phyloP scores from a whole-genome alignment of 495 filamentous ascomycete species.

The Talaromyces adpressus region DNA sequence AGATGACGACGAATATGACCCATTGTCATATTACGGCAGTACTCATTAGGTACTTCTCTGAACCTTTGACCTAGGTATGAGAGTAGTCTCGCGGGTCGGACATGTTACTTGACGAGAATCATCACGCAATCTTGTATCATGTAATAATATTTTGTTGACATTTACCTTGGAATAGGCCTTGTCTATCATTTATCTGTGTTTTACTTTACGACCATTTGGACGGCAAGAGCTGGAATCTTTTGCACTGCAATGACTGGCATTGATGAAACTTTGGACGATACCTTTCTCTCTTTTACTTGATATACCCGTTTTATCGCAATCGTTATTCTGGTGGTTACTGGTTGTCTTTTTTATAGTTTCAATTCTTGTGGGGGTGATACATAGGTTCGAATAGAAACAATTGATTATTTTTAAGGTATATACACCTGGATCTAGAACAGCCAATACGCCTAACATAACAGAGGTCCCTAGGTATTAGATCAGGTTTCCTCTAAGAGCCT shows the following conservation, averaged over 20 bases:
- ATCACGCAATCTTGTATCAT: neutral
- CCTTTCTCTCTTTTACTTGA: neutral
- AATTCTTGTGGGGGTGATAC: neutral
- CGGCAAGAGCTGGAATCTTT: slow-evolving; percentile 6
- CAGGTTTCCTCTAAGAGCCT: slow-evolving; percentile 75
- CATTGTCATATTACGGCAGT: slow-evolving; percentile 7
- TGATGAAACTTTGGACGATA: slow-evolving; percentile 4
- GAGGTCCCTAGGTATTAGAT: slow-evolving; percentile 13
- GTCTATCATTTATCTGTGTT: neutral
- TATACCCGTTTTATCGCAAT: neutral
- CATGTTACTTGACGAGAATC: neutral
- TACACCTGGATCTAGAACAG: neutral
- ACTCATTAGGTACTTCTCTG: neutral
- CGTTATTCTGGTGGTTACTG: neutral
- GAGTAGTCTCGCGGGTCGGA: neutral
- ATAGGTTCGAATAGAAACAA: neutral
- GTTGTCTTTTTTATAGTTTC: neutral
- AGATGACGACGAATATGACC: slow-evolving; percentile 8
- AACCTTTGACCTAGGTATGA: neutral
- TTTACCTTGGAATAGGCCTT: neutral
- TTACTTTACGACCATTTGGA: neutral
- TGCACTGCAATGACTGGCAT: slow-evolving; percentile 3
- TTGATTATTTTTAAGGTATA: neutral
- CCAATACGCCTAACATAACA: neutral
- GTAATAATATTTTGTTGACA: neutral